Base-by-base conservation (phyloP, 345 rosid species). In the Durio zibethinus region DNA sequence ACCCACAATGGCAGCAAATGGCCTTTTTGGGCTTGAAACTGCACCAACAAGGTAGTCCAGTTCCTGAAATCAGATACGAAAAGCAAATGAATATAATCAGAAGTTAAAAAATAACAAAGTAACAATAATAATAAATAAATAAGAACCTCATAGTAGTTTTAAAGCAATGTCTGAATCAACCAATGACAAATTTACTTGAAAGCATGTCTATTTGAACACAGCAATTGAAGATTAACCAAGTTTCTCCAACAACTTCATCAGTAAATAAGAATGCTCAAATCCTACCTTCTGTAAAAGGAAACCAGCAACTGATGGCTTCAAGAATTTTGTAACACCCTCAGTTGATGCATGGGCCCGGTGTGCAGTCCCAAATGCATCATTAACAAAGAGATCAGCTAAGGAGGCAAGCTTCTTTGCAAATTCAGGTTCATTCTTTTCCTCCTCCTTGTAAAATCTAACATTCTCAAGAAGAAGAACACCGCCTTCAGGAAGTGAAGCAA, bases 341-440 rank as follows among this genome's bases (percentile, higher is more conserved):
- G 98, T 94, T 31, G 98, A 94, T 60, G 98, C 97, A 87, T 94
- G 98, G 71, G 98, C 98, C 82, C 98, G 84, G 67, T 94, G 98
- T 29, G 98, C 98, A 77, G 98, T 91, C 40, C 98, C 98, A 25
- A 94, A 94, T 25, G 98, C 97, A 84, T 94, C 98, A 61, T 94
- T 94, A n/a, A 94, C 98, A 77, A 83, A 94, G 45, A 94, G 88
- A 87, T 93, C 98, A 0, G 95, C 98, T 57, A 94, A 81, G 31
- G 97, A 85, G 67, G 98, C 97, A 63, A 94, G 97, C 90, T 94
- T 94, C 90, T 94, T 90, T 6, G 97, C 91, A 73, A 94, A 94
- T 79, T 92, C 98, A 10, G 97, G 92, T 18, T 93, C 97, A 27
- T 94, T 94, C 90, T 94, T 94, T 78, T 94, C 98, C 82, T 94